Base-by-base conservation (phyloP, 352 stramenopile genomes). In the Phytopythium delawarense region DNA sequence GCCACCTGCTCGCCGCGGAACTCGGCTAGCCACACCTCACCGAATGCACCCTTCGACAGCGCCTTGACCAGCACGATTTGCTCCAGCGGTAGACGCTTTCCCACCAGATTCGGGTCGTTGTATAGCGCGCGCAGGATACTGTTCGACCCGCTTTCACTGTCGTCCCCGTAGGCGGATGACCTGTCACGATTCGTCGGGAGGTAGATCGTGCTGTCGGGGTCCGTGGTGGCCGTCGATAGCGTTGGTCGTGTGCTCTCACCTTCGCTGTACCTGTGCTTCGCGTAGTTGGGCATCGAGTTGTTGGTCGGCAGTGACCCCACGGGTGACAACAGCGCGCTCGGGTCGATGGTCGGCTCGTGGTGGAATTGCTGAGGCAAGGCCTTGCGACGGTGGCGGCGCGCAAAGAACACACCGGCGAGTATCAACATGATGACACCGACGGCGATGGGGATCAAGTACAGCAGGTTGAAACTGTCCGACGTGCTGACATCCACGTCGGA, bases 21-120 rank as follows among this genome's bases (percentile, higher is more conserved):
- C 32, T 71, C 34, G 4, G 69, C 74, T 7, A 72, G 23, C 75
- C 71, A 87, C 4, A 89, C 76, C 46, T 89, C 79, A 15, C 79
- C 79, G 34, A 68, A 81, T 9, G 77, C 75, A 8, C 76, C 79
- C 9, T 78, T 76, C 0, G 72, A 68, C 4, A 70, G 37, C 18
- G 53, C 57, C 32, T 76, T 48, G 30, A 85, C 35, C 35, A 40
- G 35, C 35, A 40, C 35, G 35, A 77, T 4, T 5, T 21, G 25
- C 15, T 77, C 67, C 48, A 66, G 67, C 16, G 67, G 57, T n/a
- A 75, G 9, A 1, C 69, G 65, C 51, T 70, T 65, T 62, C 18
- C 18, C 40, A 21, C 46, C 48, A 87, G 81, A 15, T 37, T 75
- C 28, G 76, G 79, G 32, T 71, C 50, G 30, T 4, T 25, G 18